Evolutionary conservation across 148 eudicot species (phyloP).

Genomic region (Rhododendron ferrugineum): DNA sequence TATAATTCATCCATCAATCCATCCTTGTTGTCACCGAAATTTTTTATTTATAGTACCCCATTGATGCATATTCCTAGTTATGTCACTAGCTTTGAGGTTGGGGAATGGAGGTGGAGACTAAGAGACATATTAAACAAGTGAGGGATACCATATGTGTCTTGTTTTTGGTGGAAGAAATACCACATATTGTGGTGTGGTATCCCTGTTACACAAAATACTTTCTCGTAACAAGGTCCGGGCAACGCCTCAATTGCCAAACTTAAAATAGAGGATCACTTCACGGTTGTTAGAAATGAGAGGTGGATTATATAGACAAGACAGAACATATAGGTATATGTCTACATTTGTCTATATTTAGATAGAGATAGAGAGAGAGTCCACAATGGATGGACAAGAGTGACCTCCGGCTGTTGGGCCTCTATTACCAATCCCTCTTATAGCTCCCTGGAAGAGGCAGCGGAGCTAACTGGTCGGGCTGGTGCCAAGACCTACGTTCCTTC

Average conservation of each 20-base stretch:
- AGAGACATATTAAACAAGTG: neutral
- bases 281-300: slow-evolving; percentile 3
- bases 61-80: too few species aligned
- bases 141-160: too few species aligned
- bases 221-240: too few species aligned
- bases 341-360: neutral
- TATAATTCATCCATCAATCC: too few species aligned
- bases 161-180: too few species aligned
- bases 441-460: neutral
- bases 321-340: neutral
- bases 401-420: neutral
- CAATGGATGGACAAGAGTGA: slow-evolving; percentile 8
- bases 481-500: neutral
- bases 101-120: neutral
- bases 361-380: neutral
- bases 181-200: too few species aligned
- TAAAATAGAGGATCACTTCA: neutral
- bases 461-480: neutral
- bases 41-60: too few species aligned
- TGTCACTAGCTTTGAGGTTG: too few species aligned
- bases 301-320: neutral
- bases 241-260: neutral
- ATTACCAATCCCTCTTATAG: neutral
- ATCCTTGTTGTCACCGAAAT: too few species aligned
- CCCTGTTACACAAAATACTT: neutral